phyloP scores from a whole-genome alignment of 1,284 basidiomycete species.

The Ganoderma boninense region DNA sequence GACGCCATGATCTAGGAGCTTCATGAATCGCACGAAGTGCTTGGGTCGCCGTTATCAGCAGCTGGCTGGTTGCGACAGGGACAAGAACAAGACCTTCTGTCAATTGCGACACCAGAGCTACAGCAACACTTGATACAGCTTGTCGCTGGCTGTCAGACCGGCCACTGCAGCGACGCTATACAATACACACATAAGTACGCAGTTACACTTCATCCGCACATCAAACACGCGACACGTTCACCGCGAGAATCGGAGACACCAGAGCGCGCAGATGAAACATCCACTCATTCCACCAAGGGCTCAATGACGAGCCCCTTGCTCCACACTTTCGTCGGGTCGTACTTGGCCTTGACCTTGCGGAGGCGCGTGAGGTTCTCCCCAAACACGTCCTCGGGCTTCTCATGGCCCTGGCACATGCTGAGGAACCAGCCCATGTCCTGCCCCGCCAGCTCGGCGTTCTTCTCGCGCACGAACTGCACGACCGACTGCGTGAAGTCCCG shows the following conservation, averaged over 20 bases:
- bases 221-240: neutral
- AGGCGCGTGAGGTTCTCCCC: constrained; percentile 42
- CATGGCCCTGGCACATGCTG: constrained; percentile 33
- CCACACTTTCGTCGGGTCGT: constrained; percentile 46
- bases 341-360: constrained; percentile 43
- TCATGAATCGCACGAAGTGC: neutral
- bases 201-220: neutral
- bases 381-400: constrained; percentile 40
- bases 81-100: neutral
- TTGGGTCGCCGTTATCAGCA: neutral
- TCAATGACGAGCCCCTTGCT: constrained; percentile 39
- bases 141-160: neutral
- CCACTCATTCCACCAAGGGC: constrained; percentile 24
- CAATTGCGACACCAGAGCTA: neutral
- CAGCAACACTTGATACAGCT: neutral
- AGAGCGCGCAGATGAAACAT: neutral
- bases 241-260: neutral
- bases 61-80: neutral
- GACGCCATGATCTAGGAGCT: neutral
- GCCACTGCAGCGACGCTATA: neutral
- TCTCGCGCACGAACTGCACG: constrained; percentile 30
- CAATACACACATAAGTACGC: neutral
- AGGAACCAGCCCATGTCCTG: constrained; percentile 32
- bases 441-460: constrained; percentile 32
- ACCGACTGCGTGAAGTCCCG: constrained; percentile 19